Evolutionary conservation across 2,329 filamentous ascomycete species (phyloP), one percentile per base, ranked within the genome.

Genomic region (Botryotinia globosa): DNA sequence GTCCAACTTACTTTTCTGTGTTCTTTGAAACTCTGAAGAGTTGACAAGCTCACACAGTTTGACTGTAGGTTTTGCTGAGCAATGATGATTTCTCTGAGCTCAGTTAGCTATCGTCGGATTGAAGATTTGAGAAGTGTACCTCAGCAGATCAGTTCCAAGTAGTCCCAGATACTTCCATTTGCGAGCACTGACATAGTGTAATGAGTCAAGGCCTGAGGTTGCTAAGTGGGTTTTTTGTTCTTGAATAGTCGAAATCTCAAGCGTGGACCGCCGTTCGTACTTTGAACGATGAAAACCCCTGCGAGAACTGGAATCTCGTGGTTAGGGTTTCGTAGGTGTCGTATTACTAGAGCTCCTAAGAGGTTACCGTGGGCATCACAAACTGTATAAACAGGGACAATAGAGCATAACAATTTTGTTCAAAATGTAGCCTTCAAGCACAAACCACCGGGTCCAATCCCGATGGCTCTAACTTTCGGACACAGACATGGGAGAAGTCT

Each of bases 21-120:
- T 42, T 29, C 14, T n/a, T 16, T 42, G 37, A 18, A 42, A 42
- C 34, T 62, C 37, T 39, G 22, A 62, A 62, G 37, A 22, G 59
- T 62, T n/a, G 22, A 18, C n/a, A 64, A 20, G 22, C 29, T 45
- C 44, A n/a, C 42, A 64, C 18, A 16, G 6, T 34, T 48, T 48
- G 29, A 22, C 20, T 48, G 20, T 48, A 22, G 20, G 7, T 32
- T 25, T 48, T 34, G n/a, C 20, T 5, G 42, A 48, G 62, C 62
- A 65, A 48, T 65, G 29, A 65, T 66, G 63, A 66, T 66, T 34
- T 66, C 12, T 51, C 63, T 66, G 63, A 66, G 63, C 63, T 51
- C 63, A 12, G 29, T 63, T 29, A 7, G 29, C 34, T 16, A 37
- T 22, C 12, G 29, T 18, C n/a, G 16, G n/a, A 29, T 63, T 22